Base-by-base conservation (phyloP, 2,329 filamentous ascomycete species). In the Verticillium tricorpus region DNA sequence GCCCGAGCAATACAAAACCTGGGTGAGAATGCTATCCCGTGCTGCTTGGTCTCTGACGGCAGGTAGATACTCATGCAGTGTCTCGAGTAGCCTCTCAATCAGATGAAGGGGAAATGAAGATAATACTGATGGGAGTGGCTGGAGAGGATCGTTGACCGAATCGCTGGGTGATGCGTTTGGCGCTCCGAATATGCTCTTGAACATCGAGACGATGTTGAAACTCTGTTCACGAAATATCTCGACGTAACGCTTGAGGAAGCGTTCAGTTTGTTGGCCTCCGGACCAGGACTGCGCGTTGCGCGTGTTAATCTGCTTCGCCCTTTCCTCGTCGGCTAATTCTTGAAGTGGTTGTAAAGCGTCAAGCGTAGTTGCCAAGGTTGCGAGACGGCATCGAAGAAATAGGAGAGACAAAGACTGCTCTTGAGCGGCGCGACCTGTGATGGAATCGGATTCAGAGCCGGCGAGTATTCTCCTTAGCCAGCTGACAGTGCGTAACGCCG, bases 141-240 rank as follows among this genome's bases (percentile, higher is more conserved):
- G 77, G n/a, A 88, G 69, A 15, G 79, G 77, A 67, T 83, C 76
- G 5, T 69, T 64, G 14, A 64, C 39, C 58, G 66, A 32, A 67
- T 65, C 37, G 62, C 25, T 56, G 11, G 57, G 32, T 4, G 50
- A 45, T 5, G 50, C 17, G 39, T 62, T n/a, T 56, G 64, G 52
- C 35, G 52, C 12, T 5, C 50, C 45, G 70, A 96, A 96, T 60
- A 98, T 92, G 69, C 90, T 95, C 69, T 89, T 91, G 75, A 96
- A 97, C 83, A 98, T 92, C 62, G 92, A 96, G 32, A 98, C 87
- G 63, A 98, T 96, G 54, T 89, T 91, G 74, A 99, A 99, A 72
- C 92, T 97, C 75, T 99, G 95, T 76, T 99, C 95, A 59, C 95
- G 90, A 73, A 98, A 98, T 32, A 99, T 93, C 73, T 99, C 95